Evolutionary conservation across 139 green algal genomes (phyloP).

Genomic region (Chlorella sp.): DNA sequence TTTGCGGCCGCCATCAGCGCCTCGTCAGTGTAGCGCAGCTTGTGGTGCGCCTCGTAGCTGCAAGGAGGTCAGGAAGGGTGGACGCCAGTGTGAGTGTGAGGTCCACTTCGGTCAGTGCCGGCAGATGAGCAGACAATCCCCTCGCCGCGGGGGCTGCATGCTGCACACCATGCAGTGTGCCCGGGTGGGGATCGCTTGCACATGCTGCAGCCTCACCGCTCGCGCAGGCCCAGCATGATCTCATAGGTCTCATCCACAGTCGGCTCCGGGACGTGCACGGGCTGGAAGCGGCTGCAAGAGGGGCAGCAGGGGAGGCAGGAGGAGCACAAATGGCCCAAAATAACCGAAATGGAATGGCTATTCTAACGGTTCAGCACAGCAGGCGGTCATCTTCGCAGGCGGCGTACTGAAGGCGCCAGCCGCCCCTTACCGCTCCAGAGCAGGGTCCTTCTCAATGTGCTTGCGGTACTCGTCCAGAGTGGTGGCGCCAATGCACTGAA

Average conservation of each 20-base stretch:
- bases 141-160: too few species aligned
- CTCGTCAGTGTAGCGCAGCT: conserved; percentile 98
- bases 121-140: too few species aligned
- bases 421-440: conserved; percentile 90
- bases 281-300: conserved; percentile 81
- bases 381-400: too few species aligned
- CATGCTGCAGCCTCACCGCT: conserved; percentile 70
- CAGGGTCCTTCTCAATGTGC: conserved; percentile 99
- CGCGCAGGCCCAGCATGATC: conserved; percentile 91
- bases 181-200: too few species aligned
- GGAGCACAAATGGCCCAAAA: too few species aligned
- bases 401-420: too few species aligned
- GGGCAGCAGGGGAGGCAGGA: neutral
- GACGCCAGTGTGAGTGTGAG: too few species aligned
- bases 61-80: too few species aligned
- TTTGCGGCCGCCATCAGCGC: conserved; percentile 92
- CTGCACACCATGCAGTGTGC: too few species aligned
- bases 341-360: too few species aligned
- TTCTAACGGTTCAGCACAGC: too few species aligned
- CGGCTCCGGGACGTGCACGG: conserved; percentile 93
- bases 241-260: conserved; percentile 97
- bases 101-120: too few species aligned
- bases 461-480: conserved; percentile 99
- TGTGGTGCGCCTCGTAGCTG: conserved; percentile 97
- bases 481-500: conserved; percentile 98